Conservation (phyloP, 768 basidiomycete species). For the Floccularia luteovirens region DNA sequence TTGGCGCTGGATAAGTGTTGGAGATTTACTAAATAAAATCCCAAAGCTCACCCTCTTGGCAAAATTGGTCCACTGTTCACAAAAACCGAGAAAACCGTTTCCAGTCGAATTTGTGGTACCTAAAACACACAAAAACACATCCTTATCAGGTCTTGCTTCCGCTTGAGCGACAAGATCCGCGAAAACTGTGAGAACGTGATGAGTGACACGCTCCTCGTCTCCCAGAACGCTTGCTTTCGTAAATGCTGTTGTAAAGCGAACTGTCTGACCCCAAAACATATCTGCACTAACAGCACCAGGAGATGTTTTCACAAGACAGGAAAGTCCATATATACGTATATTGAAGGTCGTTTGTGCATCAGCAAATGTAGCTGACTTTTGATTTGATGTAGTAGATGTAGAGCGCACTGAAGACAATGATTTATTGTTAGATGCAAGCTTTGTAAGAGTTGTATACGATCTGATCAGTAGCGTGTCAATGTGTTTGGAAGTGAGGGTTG, state of each 20-base stretch:
- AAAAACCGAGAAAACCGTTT: constrained; percentile 50
- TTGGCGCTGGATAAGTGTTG: constrained; percentile 12
- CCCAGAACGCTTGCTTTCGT: constrained; percentile 21
- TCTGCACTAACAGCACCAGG: constrained; percentile 38
- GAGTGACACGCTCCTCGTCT: constrained; percentile 16
- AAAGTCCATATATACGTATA: constrained; percentile 38
- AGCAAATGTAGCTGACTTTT: constrained; percentile 9
- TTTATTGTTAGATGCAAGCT: constrained; percentile 7
- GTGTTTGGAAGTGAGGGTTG: constrained; percentile 41
- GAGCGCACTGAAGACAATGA: neutral
- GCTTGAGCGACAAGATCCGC: constrained; percentile 32
- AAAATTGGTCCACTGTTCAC: constrained; percentile 66
- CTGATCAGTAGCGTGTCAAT: constrained; percentile 52
- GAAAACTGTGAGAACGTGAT: constrained; percentile 33
- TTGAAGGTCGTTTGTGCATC: constrained; percentile 18
- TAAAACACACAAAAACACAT: constrained; percentile 25
- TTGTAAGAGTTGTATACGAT: constrained; percentile 45
- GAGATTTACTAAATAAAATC: neutral
- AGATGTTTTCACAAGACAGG: constrained; percentile 37
- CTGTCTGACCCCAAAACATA: constrained; percentile 66
- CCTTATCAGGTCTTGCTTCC: constrained; percentile 24
- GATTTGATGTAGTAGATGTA: constrained; percentile 3
- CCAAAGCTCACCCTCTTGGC: constrained; percentile 47
- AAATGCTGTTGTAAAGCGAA: constrained; percentile 40
- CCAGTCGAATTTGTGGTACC: constrained; percentile 18